Conservation (phyloP, 208 protist species). For the Porcisia deanei region DNA sequence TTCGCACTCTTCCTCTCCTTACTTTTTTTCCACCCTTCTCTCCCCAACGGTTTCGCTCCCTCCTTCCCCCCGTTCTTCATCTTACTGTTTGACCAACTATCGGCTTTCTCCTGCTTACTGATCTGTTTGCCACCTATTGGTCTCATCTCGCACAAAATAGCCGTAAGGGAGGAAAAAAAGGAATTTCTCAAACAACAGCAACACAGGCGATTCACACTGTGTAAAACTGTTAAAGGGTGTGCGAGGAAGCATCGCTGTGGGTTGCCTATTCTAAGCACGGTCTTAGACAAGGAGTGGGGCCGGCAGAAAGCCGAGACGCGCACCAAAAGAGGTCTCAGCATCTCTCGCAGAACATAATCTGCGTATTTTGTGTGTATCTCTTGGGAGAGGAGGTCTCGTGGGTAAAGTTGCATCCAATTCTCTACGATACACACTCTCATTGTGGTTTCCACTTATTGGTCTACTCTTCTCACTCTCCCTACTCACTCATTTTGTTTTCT, state of each 20-base stretch:
- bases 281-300: background rate
- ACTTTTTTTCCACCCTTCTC: background rate
- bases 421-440: background rate
- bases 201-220: background rate
- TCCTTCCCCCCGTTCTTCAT: background rate
- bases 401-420: background rate
- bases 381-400: background rate
- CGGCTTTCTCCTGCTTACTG: background rate
- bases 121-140: background rate
- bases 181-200: background rate
- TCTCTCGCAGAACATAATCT: background rate
- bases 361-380: background rate
- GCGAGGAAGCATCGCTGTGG: background rate
- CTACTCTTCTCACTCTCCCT: background rate
- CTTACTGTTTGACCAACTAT: background rate
- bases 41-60: background rate
- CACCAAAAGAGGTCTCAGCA: background rate
- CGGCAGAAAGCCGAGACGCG: background rate
- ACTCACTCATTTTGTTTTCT: background rate
- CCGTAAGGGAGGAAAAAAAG: background rate
- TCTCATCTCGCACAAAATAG: slow-evolving; percentile 8
- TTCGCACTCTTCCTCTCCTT: slow-evolving; percentile 6
- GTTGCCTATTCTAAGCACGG: background rate
- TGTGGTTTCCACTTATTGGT: background rate
- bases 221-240: background rate